Evolutionary conservation across 2,329 filamentous ascomycete genomes (phyloP).

Genomic region (Fusarium citri): DNA sequence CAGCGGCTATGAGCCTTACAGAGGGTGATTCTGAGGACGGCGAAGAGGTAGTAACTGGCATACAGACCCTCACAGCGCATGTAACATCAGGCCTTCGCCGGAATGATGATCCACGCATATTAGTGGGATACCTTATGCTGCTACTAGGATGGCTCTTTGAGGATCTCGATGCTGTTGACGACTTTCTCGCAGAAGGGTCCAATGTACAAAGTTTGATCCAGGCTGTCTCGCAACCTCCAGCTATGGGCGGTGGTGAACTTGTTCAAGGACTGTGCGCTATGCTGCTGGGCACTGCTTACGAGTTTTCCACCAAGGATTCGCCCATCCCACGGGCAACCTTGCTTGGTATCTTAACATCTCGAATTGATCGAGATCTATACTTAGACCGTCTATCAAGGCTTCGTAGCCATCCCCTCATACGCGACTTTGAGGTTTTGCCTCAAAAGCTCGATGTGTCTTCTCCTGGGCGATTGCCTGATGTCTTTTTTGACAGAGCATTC

Average conservation of each 20-base stretch:
- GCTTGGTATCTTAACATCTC: conserved; percentile 79
- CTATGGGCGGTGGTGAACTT: conserved; percentile 71
- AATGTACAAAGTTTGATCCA: conserved; percentile 89
- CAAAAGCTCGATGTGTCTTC: conserved; percentile 69
- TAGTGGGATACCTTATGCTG: conserved; percentile 89
- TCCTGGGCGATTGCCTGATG: conserved; percentile 72
- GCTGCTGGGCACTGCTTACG: conserved; percentile 88
- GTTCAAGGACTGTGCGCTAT: conserved; percentile 86
- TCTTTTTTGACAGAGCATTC: conserved; percentile 87
- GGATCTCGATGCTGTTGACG: conserved; percentile 89
- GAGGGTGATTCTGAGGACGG: conserved; percentile 90
- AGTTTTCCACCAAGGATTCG: conserved; percentile 98
- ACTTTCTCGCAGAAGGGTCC: conserved; percentile 91
- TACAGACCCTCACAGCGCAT: conserved; percentile 88
- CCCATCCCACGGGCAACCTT: conserved; percentile 85
- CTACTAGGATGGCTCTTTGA: conserved; percentile 92
- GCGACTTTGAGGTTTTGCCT: conserved; percentile 89
- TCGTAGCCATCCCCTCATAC: conserved; percentile 79
- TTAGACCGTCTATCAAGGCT: conserved; percentile 83
- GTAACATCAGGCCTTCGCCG: conserved; percentile 83
- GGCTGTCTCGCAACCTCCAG: conserved; percentile 69
- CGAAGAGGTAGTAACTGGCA: conserved; percentile 94
- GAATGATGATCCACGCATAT: conserved; percentile 80
- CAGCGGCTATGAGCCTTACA: conserved; percentile 80
- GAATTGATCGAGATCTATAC: conserved; percentile 87